Base-by-base conservation (phyloP, 2,329 filamentous ascomycete genomes). In the Mariannaea elegans region DNA sequence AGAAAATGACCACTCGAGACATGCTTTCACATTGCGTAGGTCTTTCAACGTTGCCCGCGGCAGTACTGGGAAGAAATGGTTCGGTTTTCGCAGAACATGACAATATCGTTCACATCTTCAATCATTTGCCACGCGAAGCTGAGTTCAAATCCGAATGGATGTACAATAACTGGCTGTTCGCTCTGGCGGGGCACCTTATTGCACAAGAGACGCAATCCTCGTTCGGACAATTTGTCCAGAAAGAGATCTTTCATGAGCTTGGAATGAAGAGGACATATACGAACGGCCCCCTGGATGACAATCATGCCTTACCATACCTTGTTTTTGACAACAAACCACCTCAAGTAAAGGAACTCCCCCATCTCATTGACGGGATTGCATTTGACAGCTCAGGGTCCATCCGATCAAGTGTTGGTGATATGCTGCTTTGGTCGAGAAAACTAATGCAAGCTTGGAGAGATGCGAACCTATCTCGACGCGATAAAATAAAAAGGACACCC, bases 161-260 rank as follows among this genome's bases (percentile, higher is more conserved):
- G 29, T 58, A 58, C 34, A 52, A 47, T 32, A 58, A 52, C 14
- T 58, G 55, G 55, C 18, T 47, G 5, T 58, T 39, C 18, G 55
- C 55, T 13, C 21, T 58, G 2, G 47, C 55, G 9, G 55, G 55
- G 4, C 29, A 16, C 10, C 14, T 58, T 3, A 42, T 58, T 21
- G 21, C 32, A 1, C 42, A 31, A 3, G 16, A 47, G 24, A 23
- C 31, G 19, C 16, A 31, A 2, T 19, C 7, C 3, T 42, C 55
- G 8, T 46, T 21, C 12, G 55, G 55, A 9, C 24, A 44, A 3
- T 29, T 51, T 9, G 23, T 46, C 3, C 2, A 47, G 8, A 8
- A 42, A 24, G 39, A 58, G 8, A 45, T 58, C 4, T 34, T 58
- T n/a, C 14, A 38, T 10, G 19, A 23, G 3, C 18, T 58, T 7